Evolutionary conservation across 208 protist genomes (phyloP).

Genomic region (Crithidia thermophila): DNA sequence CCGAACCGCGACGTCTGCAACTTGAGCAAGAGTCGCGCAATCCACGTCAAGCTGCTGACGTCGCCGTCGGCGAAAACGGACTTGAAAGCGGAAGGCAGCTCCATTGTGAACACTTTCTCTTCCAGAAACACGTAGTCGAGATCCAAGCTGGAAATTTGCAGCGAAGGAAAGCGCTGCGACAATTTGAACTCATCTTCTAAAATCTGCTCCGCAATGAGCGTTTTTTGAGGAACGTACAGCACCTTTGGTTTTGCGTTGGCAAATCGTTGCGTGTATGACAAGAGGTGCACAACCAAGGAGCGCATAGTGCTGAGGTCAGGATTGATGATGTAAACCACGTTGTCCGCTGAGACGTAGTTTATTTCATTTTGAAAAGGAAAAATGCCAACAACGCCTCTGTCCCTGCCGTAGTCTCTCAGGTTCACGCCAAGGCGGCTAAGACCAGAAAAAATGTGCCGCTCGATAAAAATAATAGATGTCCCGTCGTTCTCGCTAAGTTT

Average conservation of each 20-base stretch:
- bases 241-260: slow-evolving; percentile 48
- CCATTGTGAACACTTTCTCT: slow-evolving; percentile 76
- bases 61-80: slow-evolving; percentile 79
- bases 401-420: slow-evolving; percentile 18
- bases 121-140: slow-evolving; percentile 82
- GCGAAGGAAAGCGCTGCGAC: slow-evolving; percentile 45
- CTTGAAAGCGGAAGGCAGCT: slow-evolving; percentile 68
- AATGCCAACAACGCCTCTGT: slow-evolving; percentile 40
- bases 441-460: slow-evolving; percentile 36
- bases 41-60: slow-evolving; percentile 62
- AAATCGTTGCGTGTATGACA: slow-evolving; percentile 59
- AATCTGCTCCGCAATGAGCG: slow-evolving; percentile 75
- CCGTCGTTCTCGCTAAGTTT: slow-evolving; percentile 24
- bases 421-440: slow-evolving; percentile 30
- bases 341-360: slow-evolving; percentile 50
- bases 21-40: slow-evolving; percentile 83
- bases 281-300: slow-evolving; percentile 52
- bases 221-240: slow-evolving; percentile 74
- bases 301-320: slow-evolving; percentile 49
- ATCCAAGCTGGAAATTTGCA: slow-evolving; percentile 72
- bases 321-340: slow-evolving; percentile 44
- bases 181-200: slow-evolving; percentile 76
- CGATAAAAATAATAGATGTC: slow-evolving; percentile 48
- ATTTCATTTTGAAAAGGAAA: slow-evolving; percentile 47
- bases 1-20: slow-evolving; percentile 78